A percentile compares a stretch with the other conserved stretches of the same genome.
Conservation (phyloP, 257 asterid species). For the Forsythia viridissima region DNA sequence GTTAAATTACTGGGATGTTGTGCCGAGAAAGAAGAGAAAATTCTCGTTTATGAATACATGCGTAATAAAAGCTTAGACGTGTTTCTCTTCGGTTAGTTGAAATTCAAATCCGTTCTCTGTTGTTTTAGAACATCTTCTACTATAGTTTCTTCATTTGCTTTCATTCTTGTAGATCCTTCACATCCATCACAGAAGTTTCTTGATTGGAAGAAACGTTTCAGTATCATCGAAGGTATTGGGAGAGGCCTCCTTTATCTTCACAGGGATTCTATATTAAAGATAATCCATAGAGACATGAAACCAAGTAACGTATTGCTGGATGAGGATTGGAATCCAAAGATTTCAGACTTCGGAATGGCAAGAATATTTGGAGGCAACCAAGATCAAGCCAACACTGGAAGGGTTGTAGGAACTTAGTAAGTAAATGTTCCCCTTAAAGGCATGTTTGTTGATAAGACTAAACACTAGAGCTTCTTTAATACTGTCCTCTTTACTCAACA, state of each 20-base stretch:
- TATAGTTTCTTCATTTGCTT: neutral
- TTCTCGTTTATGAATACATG: constrained; percentile 49
- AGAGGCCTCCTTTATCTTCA: constrained; percentile 72
- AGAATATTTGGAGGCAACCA: constrained; percentile 55
- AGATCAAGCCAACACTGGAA: constrained; percentile 51
- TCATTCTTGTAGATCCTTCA: neutral
- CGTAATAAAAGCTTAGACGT: constrained; percentile 39
- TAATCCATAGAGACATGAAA: constrained; percentile 68
- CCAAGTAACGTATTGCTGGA: constrained; percentile 65
- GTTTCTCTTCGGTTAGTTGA: constrained; percentile 28
- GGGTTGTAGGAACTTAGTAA: constrained; percentile 77
- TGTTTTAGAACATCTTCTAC: neutral
- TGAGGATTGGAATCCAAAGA: constrained; percentile 62
- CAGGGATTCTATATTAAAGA: constrained; percentile 60
- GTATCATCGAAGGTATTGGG: constrained; percentile 59
- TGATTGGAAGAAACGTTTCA: constrained; percentile 51
- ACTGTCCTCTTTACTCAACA: too few species aligned
- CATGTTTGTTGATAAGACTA: too few species aligned
- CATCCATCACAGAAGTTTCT: constrained; percentile 13
- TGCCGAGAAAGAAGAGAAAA: constrained; percentile 39
- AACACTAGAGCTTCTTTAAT: too few species aligned
- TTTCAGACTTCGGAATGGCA: constrained; percentile 75
- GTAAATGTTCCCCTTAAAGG: constrained; percentile 14
- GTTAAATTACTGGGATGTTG: constrained; percentile 50
- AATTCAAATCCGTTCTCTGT: neutral